Conservation (phyloP, 1,284 basidiomycete species). For the Ganoderma meredithae region DNA sequence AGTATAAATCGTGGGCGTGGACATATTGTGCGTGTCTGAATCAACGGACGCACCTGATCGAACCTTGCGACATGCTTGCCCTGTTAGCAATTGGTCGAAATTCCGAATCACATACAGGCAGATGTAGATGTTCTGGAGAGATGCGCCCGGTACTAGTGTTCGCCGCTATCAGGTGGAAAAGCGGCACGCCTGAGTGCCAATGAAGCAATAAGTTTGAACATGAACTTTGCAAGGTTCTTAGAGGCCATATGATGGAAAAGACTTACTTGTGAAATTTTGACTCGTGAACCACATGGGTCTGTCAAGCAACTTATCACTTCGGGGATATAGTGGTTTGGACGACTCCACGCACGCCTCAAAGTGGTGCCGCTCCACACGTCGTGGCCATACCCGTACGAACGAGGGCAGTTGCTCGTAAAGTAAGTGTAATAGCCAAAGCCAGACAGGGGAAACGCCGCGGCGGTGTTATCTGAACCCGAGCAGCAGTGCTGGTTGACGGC, state of each 20-base stretch:
- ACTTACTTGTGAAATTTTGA: background rate
- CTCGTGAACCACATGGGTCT: background rate
- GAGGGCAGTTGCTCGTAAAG: constrained; percentile 57
- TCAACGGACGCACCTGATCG: background rate
- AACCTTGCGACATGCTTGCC: background rate
- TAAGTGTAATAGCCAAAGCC: constrained; percentile 52
- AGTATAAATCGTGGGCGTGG: background rate
- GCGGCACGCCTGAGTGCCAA: background rate
- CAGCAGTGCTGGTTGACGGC: constrained; percentile 53
- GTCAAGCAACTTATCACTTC: background rate
- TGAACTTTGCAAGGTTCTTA: background rate
- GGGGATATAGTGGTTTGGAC: no score
- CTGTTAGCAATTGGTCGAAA: background rate
- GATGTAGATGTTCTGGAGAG: no score
- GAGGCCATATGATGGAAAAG: background rate
- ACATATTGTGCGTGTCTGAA: background rate
- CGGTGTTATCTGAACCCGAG: constrained; percentile 50
- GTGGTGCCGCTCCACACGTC: constrained; percentile 56
- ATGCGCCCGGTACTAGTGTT: no score
- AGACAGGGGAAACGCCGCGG: constrained; percentile 50
- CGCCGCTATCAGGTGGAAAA: background rate
- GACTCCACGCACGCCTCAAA: no score
- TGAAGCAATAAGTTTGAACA: background rate
- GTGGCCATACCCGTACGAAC: constrained; percentile 58
- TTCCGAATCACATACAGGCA: background rate